Evolutionary conservation across 192 early-diverging fungal genomes (phyloP).

Genomic region (Coemansia sp.): DNA sequence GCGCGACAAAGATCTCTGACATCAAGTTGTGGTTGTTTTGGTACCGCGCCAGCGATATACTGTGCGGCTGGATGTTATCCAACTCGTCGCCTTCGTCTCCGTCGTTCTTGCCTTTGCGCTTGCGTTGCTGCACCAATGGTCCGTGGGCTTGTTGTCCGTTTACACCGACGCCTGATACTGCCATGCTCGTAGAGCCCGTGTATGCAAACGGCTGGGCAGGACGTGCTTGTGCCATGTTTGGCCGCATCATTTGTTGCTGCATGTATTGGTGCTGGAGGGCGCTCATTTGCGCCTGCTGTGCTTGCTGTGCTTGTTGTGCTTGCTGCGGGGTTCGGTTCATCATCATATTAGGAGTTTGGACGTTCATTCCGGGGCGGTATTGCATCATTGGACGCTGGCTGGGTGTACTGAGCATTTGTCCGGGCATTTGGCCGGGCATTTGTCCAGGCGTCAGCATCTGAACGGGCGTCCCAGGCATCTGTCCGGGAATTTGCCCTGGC

Average conservation of each 20-base stretch:
- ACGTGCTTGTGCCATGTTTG: slow-evolving; percentile 18
- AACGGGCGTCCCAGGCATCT: background rate
- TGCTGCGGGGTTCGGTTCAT: slow-evolving; percentile 24
- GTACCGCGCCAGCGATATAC: slow-evolving; percentile 37
- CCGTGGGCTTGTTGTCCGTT: slow-evolving; percentile 37
- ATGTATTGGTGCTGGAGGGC: slow-evolving; percentile 25
- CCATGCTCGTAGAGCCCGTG: slow-evolving; percentile 27
- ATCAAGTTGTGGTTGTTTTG: slow-evolving; percentile 51
- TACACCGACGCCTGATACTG: slow-evolving; percentile 21
- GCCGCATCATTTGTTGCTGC: slow-evolving; percentile 31
- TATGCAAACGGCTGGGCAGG: slow-evolving; percentile 29
- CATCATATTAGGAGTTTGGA: slow-evolving; percentile 11
- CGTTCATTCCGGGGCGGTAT: slow-evolving; percentile 25
- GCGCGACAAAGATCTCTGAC: slow-evolving; percentile 48
- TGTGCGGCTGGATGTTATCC: slow-evolving; percentile 37
- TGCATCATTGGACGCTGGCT: slow-evolving; percentile 30
- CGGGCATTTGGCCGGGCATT: background rate
- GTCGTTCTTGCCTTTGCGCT: slow-evolving; percentile 25
- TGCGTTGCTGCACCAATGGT: slow-evolving; percentile 32
- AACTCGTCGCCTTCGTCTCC: slow-evolving; percentile 37
- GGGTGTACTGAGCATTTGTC: slow-evolving; percentile 27
- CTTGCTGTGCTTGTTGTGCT: slow-evolving; percentile 22
- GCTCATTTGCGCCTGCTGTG: slow-evolving; percentile 16
- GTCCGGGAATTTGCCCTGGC: slow-evolving; percentile 24
- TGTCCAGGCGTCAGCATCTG: slow-evolving; percentile 10